Evolutionary conservation across 1,284 basidiomycete species (phyloP).

Genomic region (Boletus subluridellus): DNA sequence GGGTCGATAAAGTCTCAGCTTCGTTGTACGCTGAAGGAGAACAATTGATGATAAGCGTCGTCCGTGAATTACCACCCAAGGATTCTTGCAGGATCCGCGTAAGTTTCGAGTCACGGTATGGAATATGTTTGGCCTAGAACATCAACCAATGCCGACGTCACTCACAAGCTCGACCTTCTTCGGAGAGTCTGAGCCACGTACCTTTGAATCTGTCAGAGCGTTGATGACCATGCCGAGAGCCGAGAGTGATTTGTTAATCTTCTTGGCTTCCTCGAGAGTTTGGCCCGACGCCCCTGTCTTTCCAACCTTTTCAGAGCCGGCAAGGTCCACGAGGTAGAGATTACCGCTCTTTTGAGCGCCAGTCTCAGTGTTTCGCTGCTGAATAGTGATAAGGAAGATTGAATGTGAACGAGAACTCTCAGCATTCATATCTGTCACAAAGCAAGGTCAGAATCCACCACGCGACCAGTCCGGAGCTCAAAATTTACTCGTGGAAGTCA

Average conservation of each 20-base stretch:
- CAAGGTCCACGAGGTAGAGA: conserved; percentile 96
- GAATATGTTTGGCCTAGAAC: conserved; percentile 88
- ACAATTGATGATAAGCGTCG: conserved; percentile 98
- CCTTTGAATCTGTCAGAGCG: conserved; percentile 94
- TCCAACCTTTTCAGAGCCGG: conserved; percentile 98
- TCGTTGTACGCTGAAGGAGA: conserved; percentile 98
- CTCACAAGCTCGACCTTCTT: conserved; percentile 1
- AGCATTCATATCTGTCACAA: conserved; percentile 94
- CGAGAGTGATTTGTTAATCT: conserved; percentile 98
- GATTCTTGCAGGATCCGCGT: conserved; percentile 99
- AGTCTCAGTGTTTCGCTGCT: conserved; percentile 94
- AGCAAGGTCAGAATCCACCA: conserved; percentile 9
- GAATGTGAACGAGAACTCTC: conserved; percentile 99
- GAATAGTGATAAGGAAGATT: conserved; percentile 97
- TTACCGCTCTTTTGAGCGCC: conserved; percentile 97
- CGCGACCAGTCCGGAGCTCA: background rate
- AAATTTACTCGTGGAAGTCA: conserved; percentile 88
- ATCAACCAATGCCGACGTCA: conserved; percentile 4
- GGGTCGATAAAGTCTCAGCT: conserved; percentile 93
- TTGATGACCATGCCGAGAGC: conserved; percentile 99
- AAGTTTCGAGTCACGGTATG: conserved; percentile 98
- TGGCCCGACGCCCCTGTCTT: conserved; percentile 99
- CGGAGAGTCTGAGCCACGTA: conserved; percentile 33
- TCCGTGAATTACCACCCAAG: conserved; percentile 97
- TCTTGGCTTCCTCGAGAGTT: conserved; percentile 99